Conservation (phyloP, 225 moss, liverwort and hornwort species). For the Bryum argenteum region DNA sequence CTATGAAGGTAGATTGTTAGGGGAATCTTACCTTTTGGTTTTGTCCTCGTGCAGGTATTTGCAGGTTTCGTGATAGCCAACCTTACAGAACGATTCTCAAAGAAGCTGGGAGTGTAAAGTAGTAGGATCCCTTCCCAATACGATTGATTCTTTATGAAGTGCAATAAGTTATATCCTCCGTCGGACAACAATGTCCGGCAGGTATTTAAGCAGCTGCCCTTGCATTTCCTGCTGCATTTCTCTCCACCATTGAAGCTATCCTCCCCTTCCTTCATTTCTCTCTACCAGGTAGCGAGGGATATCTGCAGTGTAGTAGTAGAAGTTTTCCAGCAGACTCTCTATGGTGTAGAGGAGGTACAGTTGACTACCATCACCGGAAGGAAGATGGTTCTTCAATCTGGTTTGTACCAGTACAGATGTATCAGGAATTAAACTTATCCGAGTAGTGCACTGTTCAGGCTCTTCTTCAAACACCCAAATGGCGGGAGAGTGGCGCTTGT, state of each 20-base stretch:
- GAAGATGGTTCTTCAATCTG: conserved; percentile 20
- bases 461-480: background rate
- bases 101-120: conserved; percentile 76
- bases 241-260: conserved; percentile 27
- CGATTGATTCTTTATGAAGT: conserved; percentile 41
- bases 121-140: conserved; percentile 23
- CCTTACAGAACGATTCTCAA: conserved; percentile 74
- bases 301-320: background rate
- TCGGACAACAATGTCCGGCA: conserved; percentile 38
- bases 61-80: conserved; percentile 95
- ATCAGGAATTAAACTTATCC: conserved; percentile 25
- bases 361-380: conserved; percentile 1
- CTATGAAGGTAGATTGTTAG: conserved; percentile 1
- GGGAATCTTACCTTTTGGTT: background rate
- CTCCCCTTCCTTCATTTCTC: conserved; percentile 5
- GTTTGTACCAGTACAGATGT: conserved; percentile 21
- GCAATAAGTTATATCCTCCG: conserved; percentile 41
- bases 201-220: background rate
- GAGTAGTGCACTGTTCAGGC: background rate
- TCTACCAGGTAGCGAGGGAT: conserved; percentile 12
- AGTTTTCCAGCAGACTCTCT: background rate
- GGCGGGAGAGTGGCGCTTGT: background rate
- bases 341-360: conserved; percentile 4
- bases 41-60: conserved; percentile 71
- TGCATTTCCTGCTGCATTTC: conserved; percentile 34